Evolutionary conservation across 495 filamentous ascomycete genomes (phyloP).

Genomic region (Oleoguttula mirabilis): DNA sequence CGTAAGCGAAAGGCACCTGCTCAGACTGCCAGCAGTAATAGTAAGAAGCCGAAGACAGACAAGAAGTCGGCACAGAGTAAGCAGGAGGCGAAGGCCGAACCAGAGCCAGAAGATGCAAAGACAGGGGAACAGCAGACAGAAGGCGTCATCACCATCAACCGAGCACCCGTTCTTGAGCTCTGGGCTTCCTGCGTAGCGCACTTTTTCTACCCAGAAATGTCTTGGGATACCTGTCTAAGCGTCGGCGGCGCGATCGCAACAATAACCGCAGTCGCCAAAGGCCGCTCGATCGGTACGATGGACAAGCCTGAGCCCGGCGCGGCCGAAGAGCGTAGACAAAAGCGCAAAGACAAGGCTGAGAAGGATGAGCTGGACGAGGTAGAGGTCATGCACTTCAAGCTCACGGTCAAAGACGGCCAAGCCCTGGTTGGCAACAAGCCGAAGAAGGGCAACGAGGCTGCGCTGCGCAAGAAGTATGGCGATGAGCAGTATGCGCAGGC

Average conservation of each 20-base stretch:
- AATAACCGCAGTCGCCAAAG: constrained; percentile 19
- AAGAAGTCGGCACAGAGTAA: no score
- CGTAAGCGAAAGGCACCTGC: no score
- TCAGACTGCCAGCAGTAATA: no score
- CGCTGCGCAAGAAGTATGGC: constrained; percentile 18
- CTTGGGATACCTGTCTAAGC: constrained; percentile 21
- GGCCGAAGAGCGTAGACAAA: constrained; percentile 1
- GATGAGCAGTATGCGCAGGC: constrained; percentile 13
- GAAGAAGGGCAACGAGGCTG: constrained; percentile 15
- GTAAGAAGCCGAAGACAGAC: no score
- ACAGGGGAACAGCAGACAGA: no score
- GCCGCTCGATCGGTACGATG: constrained; percentile 20
- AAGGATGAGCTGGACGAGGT: constrained; percentile 9
- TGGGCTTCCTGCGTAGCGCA: no score
- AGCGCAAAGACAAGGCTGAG: constrained; percentile 6
- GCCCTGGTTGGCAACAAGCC: constrained; percentile 14
- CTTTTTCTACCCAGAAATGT: no score
- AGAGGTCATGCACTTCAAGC: constrained; percentile 18
- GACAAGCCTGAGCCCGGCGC: constrained; percentile 6
- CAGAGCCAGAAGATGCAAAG: no score
- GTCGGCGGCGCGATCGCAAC: constrained; percentile 17
- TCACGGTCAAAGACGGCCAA: constrained; percentile 17
- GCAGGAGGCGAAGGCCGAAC: no score
- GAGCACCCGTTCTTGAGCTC: no score
- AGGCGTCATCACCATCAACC: no score